A percentile compares a stretch with the other conserved stretches of the same genome.
phyloP scores from a whole-genome alignment of 345 rosid species.

The Abelmoschus esculentus region DNA sequence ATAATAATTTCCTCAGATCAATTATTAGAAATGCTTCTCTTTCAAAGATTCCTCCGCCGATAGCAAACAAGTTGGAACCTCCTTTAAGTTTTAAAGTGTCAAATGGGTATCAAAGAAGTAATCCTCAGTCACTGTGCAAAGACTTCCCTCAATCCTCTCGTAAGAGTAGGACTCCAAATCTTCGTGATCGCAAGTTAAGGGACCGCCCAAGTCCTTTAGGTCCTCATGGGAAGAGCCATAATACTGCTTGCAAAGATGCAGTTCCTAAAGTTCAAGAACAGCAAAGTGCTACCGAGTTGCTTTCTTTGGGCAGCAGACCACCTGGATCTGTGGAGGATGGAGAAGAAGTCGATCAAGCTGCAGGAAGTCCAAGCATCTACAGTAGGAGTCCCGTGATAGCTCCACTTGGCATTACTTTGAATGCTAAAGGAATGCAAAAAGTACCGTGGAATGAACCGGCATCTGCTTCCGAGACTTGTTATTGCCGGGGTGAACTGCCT shows the following conservation, averaged over 20 bases:
- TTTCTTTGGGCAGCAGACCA: conserved; percentile 37
- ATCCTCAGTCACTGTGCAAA: conserved; percentile 34
- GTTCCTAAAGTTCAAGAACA: conserved; percentile 32
- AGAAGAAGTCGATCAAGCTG: conserved; percentile 72
- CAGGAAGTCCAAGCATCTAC: conserved; percentile 38
- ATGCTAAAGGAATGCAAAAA: conserved; percentile 26
- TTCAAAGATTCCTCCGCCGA: conserved; percentile 36
- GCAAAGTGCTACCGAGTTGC: conserved; percentile 27
- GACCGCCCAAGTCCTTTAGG: conserved; percentile 51
- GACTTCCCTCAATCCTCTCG: conserved; percentile 50
- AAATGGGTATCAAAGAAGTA: conserved; percentile 34
- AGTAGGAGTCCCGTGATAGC: conserved; percentile 60
- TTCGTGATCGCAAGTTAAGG: conserved; percentile 32
- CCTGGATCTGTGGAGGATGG: conserved; percentile 65
- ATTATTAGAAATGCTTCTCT: conserved; percentile 50
- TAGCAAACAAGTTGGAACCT: conserved; percentile 23
- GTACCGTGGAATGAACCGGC: conserved; percentile 9
- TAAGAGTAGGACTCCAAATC: conserved; percentile 35
- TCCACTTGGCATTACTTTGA: conserved; percentile 51
- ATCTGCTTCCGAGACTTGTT: conserved; percentile 28
- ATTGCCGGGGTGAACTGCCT: conserved; percentile 43
- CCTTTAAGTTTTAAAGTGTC: conserved; percentile 20
- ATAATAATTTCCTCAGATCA: conserved; percentile 47
- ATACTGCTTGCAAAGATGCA: conserved; percentile 28
- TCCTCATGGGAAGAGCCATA: conserved; percentile 38